Evolutionary conservation across 106 monocot genomes (phyloP).

Genomic region (Platanthera guangdongensis): DNA sequence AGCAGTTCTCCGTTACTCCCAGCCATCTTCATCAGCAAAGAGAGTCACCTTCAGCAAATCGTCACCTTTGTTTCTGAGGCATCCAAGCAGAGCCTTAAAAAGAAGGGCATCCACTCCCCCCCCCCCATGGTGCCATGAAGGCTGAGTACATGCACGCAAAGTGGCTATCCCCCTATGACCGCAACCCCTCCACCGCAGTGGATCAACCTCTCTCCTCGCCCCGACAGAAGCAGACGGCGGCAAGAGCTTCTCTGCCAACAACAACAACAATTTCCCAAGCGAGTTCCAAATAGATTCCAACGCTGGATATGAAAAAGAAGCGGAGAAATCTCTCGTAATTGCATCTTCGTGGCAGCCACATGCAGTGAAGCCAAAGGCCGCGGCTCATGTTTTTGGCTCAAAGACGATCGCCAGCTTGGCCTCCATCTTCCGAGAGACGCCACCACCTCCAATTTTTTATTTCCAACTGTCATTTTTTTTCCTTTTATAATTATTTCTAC

Average conservation of each 20-base stretch:
- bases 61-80: slow-evolving; percentile 47
- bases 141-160: slow-evolving; percentile 59
- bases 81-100: slow-evolving; percentile 56
- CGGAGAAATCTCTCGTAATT: not conserved
- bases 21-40: slow-evolving; percentile 46
- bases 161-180: slow-evolving; percentile 39
- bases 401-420: slow-evolving; percentile 34
- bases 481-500: not conserved
- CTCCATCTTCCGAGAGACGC: slow-evolving; percentile 14
- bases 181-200: not conserved
- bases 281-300: not conserved
- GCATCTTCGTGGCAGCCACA: slow-evolving; percentile 22
- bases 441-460: not conserved
- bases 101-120: slow-evolving; percentile 63
- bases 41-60: slow-evolving; percentile 40
- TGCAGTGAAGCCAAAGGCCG: slow-evolving; percentile 9
- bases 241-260: slow-evolving; percentile 12
- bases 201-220: no score
- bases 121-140: slow-evolving; percentile 67
- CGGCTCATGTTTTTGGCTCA: not conserved
- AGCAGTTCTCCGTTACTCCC: slow-evolving; percentile 42
- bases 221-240: not conserved
- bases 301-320: not conserved
- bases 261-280: not conserved
- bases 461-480: not conserved